Evolutionary conservation across 768 basidiomycete genomes (phyloP).

Genomic region (Lactifluus subvellereus): DNA sequence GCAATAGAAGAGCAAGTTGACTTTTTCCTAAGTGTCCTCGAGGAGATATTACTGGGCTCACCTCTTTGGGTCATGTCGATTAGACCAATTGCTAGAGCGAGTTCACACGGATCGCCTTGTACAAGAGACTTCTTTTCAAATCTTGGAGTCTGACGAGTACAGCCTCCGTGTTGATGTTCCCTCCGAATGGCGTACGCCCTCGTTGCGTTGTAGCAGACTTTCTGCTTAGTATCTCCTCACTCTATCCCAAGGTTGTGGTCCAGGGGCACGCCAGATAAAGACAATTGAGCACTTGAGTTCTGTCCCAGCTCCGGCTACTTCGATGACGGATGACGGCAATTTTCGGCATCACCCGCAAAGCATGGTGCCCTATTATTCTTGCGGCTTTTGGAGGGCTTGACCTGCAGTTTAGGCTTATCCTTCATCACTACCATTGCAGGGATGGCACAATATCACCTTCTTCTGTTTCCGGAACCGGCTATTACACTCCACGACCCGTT

Average conservation of each 20-base stretch:
- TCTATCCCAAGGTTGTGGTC: not conserved
- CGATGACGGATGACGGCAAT: not conserved
- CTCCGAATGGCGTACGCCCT: not conserved
- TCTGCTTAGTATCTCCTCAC: not conserved
- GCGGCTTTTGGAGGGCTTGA: conserved; percentile 11
- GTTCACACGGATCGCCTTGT: conserved; percentile 2
- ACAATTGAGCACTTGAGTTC: not conserved
- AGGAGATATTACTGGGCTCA: not conserved
- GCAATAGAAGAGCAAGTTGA: conserved; percentile 16
- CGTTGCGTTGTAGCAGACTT: not conserved
- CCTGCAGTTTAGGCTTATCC: conserved; percentile 14
- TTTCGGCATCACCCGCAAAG: conserved; percentile 1
- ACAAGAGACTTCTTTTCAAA: conserved; percentile 1
- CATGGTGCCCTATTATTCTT: not conserved
- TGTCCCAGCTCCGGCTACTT: not conserved
- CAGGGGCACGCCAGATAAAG: not conserved
- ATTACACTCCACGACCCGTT: conserved; percentile 1
- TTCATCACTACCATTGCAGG: conserved; percentile 11
- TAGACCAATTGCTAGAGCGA: not conserved
- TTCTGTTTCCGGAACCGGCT: conserved; percentile 10
- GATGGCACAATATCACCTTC: conserved; percentile 4
- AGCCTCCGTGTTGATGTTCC: not conserved
- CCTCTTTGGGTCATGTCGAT: not conserved
- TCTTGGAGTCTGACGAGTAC: not conserved
- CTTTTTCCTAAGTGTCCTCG: conserved; percentile 1